phyloP scores from a whole-genome alignment of 495 filamentous ascomycete genomes.

The Penicillium robsamsonii region DNA sequence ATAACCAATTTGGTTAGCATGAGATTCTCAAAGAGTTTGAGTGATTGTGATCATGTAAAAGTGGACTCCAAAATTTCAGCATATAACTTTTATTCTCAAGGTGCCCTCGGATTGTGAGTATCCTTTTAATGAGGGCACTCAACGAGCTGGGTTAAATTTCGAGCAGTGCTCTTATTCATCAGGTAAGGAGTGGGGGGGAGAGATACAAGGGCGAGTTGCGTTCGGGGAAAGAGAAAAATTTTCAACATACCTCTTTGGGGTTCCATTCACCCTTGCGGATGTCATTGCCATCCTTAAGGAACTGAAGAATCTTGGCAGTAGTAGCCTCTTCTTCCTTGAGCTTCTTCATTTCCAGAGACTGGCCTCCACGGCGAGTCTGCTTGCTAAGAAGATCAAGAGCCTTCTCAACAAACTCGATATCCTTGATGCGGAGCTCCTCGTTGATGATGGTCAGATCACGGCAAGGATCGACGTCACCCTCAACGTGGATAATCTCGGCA shows the following conservation, averaged over 20 bases:
- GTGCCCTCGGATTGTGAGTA: conserved; percentile 66
- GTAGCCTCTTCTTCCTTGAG: conserved; percentile 91
- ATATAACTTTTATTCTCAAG: conserved; percentile 72
- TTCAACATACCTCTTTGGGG: conserved; percentile 85
- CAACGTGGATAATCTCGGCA: conserved; percentile 98
- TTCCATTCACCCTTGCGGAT: conserved; percentile 86
- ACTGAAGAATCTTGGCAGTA: conserved; percentile 80
- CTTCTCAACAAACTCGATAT: conserved; percentile 98
- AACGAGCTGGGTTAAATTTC: conserved; percentile 99
- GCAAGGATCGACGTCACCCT: conserved; percentile 94
- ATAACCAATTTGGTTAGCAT: conserved; percentile 25
- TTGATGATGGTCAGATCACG: conserved; percentile 95
- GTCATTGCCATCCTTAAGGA: conserved; percentile 84
- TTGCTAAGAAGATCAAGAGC: conserved; percentile 84
- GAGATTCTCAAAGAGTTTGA: conserved; percentile 26
- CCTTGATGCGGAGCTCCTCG: conserved; percentile 95
- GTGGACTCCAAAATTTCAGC: conserved; percentile 45
- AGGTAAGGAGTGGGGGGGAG: conserved; percentile 41
- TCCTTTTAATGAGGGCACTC: conserved; percentile 66
- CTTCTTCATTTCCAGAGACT: conserved; percentile 98
- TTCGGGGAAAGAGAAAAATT: conserved; percentile 18
- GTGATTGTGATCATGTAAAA: conserved; percentile 9
- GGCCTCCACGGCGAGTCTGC: conserved; percentile 89
- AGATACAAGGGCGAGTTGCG: not conserved
- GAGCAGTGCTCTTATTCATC: conserved; percentile 99